Base-by-base conservation (phyloP, 441 rosid genomes). In the Macaranga tanarius region DNA sequence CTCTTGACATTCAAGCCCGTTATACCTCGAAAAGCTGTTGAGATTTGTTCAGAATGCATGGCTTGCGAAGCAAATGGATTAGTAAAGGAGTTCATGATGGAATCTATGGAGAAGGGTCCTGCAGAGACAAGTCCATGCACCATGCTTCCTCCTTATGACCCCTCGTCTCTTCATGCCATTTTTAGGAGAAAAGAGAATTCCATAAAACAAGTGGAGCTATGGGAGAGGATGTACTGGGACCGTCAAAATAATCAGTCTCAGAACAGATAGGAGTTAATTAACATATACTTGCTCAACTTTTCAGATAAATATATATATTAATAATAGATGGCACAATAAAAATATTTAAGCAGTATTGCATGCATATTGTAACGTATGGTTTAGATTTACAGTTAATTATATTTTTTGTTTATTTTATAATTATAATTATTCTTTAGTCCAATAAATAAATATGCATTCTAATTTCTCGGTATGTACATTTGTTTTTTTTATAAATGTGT, bases 71-170 rank as follows among this genome's bases (percentile, higher is more conserved):
- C 87, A 2, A 38, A 61, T 0, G 97, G 95, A 64, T 62, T 77
- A 3, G 72, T 62, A 73, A 79, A 75, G 80, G 79, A 88, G 81
- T 92, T 86, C 70, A 88, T 90, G 96, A 63, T 65, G 67, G 92
- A 89, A 59, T 90, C 98, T 8, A 58, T 92, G 76, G 97, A 90
- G 73, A 84, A 70, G 58, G 64, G 73, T 12, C 93, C 95, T 19
- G 81, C 90, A 5, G 80, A 84, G 10, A 75, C 78, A n/a, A 67
- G 76, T 60, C 96, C 97, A 0, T 94, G 98, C 81, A 62, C 67
- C 22, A 65, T 94, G 79, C 90, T 93, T n/a, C 89, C 91, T 44
- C 93, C 97, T 0, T 88, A 87, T 56, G 87, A 88, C 57, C 90
- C 92, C 2, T 77, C 79, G 0, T 85, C 85, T 51, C 85, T 85